Evolutionary conservation across 768 basidiomycete genomes (phyloP).

Genomic region (Lactarius psammicola): DNA sequence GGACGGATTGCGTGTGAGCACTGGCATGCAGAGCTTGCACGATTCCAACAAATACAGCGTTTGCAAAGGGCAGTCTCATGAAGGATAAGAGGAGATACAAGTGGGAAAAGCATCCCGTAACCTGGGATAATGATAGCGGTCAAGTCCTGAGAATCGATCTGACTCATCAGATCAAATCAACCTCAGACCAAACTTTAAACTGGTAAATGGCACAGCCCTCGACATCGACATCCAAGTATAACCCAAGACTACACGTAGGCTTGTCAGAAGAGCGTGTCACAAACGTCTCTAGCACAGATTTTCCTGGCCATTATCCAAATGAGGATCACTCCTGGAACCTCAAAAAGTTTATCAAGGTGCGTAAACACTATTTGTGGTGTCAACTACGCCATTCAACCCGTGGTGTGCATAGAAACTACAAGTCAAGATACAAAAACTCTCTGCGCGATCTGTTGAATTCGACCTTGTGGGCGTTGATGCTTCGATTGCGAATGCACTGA

Average conservation of each 20-base stretch:
- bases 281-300: conserved; percentile 85
- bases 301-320: conserved; percentile 82
- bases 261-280: conserved; percentile 68
- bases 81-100: background rate
- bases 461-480: conserved; percentile 96
- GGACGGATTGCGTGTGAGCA: conserved; percentile 10
- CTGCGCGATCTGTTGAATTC: conserved; percentile 85
- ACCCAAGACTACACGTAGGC: conserved; percentile 59
- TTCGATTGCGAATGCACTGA: conserved; percentile 91
- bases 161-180: background rate
- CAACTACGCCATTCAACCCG: conserved; percentile 31
- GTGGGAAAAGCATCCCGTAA: background rate
- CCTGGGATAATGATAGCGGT: background rate
- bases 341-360: conserved; percentile 69
- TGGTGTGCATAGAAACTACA: conserved; percentile 58
- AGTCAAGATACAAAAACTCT: conserved; percentile 75
- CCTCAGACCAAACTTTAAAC: background rate
- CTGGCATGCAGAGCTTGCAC: background rate
- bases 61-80: conserved; percentile 3
- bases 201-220: conserved; percentile 20
- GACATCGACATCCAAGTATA: conserved; percentile 29
- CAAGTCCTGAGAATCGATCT: background rate
- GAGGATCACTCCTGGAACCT: conserved; percentile 88
- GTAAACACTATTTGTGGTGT: conserved; percentile 30
- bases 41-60: background rate